A percentile compares a stretch with the other conserved stretches of the same genome.
Conservation (phyloP, 2,329 filamentous ascomycete genomes). For the Xenoacremonium recifei region DNA sequence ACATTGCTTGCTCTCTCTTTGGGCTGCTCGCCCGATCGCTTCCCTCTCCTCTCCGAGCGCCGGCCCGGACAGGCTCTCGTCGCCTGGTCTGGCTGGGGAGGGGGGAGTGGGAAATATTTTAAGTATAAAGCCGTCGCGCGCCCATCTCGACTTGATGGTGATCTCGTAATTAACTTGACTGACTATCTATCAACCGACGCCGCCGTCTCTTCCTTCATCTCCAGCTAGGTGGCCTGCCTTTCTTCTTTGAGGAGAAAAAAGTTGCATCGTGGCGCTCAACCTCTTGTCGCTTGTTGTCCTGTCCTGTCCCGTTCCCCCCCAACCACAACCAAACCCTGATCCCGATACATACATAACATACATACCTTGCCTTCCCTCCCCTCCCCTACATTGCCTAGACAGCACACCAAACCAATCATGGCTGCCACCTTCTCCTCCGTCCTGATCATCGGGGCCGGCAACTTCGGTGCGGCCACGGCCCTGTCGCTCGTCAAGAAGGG, state of each 20-base stretch:
- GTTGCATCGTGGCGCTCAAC: not conserved
- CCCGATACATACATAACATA: too few species aligned
- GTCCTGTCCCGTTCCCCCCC: not conserved
- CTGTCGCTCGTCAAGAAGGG: conserved; percentile 32
- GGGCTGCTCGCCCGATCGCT: conserved; percentile 24
- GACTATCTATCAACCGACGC: too few species aligned
- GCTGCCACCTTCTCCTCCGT: conserved; percentile 16
- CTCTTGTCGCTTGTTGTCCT: too few species aligned
- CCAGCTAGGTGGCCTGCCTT: too few species aligned
- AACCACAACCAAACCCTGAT: too few species aligned
- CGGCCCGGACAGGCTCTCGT: conserved; percentile 19
- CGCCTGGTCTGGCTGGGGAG: too few species aligned
- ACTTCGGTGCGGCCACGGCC: conserved; percentile 44
- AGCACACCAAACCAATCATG: conserved; percentile 9
- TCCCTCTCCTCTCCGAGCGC: conserved; percentile 14
- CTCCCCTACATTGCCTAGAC: conserved; percentile 2
- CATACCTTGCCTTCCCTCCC: not conserved
- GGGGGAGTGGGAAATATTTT: too few species aligned
- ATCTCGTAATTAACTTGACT: too few species aligned
- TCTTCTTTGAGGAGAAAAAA: too few species aligned
- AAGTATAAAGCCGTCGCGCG: conserved; percentile 22
- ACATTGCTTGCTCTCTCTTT: not conserved
- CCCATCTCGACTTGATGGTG: conserved; percentile 9
- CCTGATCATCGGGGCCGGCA: conserved; percentile 42
- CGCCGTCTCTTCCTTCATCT: too few species aligned